These are phyloP conservation scores for Globisporangium cystogenes DNA, from an alignment of 352 stramenopile genomes.

Conservation along the genomic window DNA sequence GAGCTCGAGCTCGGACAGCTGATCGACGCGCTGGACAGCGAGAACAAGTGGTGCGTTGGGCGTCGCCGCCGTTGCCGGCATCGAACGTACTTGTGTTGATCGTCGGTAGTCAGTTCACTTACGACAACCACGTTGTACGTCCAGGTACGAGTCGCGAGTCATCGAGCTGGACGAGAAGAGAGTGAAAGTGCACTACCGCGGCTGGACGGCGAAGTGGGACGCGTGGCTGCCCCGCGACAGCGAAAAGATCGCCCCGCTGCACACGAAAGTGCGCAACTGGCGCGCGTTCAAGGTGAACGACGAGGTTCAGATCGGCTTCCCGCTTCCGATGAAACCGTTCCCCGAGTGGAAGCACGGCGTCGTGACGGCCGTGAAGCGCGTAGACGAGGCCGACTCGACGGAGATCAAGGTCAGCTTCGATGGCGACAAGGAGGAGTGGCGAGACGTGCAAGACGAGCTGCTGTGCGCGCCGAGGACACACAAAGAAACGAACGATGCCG, in stretches of 20 bases:
- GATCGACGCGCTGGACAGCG: slow-evolving; percentile 69
- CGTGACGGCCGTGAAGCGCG: slow-evolving; percentile 27
- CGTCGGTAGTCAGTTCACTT: neutral
- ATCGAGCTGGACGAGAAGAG: slow-evolving; percentile 29
- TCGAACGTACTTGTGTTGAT: neutral
- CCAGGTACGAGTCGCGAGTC: slow-evolving; percentile 60
- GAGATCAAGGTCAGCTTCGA: slow-evolving; percentile 45
- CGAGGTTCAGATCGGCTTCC: slow-evolving; percentile 38
- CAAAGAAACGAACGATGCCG: slow-evolving; percentile 38
- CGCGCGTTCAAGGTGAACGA: slow-evolving; percentile 55
- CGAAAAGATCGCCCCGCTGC: slow-evolving; percentile 84
- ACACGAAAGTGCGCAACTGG: slow-evolving; percentile 80
- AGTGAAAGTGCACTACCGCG: slow-evolving; percentile 95
- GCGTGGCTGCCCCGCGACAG: slow-evolving; percentile 93
- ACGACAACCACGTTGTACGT: neutral
- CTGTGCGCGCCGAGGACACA: slow-evolving; percentile 53
- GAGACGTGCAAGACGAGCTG: slow-evolving; percentile 59
- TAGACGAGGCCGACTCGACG: slow-evolving; percentile 14
- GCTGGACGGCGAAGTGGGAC: slow-evolving; percentile 96
- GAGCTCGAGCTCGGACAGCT: slow-evolving; percentile 45
- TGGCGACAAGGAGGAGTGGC: slow-evolving; percentile 30
- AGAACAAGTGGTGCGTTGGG: slow-evolving; percentile 57
- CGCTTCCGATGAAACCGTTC: slow-evolving; percentile 27
- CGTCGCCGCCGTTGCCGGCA: neutral
- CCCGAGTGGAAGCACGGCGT: slow-evolving; percentile 57